A percentile compares a stretch with the other conserved stretches of the same genome.
These are phyloP conservation scores for Trifolium subterraneum DNA, from an alignment of 306 rosid genomes.

Conservation along the genomic window DNA sequence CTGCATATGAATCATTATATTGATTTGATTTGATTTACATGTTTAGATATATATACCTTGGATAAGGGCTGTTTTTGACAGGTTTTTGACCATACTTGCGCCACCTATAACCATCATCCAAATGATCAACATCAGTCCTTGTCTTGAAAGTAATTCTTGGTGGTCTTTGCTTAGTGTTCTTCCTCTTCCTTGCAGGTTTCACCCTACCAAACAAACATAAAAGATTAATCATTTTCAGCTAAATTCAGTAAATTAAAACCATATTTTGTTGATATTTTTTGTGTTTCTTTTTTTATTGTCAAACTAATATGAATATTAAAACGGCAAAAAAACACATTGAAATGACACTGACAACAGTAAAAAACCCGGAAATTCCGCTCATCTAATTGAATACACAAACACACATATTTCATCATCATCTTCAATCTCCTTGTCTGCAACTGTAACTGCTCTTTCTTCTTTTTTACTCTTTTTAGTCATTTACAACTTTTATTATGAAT, in stretches of 20 bases:
- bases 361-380: slow-evolving; percentile 5
- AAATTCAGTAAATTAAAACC: neutral
- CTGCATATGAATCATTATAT: too few relatives aligned
- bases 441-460: neutral
- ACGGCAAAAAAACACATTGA: neutral
- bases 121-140: slow-evolving; percentile 82
- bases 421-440: neutral
- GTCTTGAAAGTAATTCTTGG: slow-evolving; percentile 89
- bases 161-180: slow-evolving; percentile 69
- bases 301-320: neutral
- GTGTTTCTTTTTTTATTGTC: neutral
- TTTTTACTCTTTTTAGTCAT: neutral
- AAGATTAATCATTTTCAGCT: neutral
- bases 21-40: neutral
- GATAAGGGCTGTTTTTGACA: slow-evolving; percentile 92
- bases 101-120: slow-evolving; percentile 94
- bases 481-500: neutral
- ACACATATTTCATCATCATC: neutral
- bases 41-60: slow-evolving; percentile 58
- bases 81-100: slow-evolving; percentile 98
- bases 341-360: slow-evolving; percentile 1
- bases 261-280: neutral
- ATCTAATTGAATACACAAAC: neutral
- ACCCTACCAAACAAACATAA: slow-evolving; percentile 41
- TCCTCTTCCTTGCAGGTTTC: slow-evolving; percentile 77